phyloP scores from a whole-genome alignment of 768 basidiomycete species.

The Tulasnella sp. region DNA sequence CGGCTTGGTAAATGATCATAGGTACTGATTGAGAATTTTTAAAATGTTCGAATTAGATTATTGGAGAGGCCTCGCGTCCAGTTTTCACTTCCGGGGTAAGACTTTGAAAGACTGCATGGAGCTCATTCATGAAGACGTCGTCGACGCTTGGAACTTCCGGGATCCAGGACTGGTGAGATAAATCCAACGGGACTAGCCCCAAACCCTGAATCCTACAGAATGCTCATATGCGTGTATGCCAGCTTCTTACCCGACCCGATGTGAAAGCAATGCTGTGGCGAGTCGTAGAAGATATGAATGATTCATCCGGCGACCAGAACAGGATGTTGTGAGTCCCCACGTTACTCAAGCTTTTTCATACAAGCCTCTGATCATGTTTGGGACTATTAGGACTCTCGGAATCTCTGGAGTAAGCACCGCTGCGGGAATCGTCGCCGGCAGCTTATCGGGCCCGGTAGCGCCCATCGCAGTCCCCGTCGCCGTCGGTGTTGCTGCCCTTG shows the following conservation, averaged over 20 bases:
- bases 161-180: neutral
- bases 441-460: neutral
- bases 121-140: neutral
- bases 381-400: neutral
- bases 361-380: neutral
- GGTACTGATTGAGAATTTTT: too few relatives aligned
- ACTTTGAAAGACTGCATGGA: neutral
- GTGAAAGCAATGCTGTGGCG: neutral
- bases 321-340: neutral
- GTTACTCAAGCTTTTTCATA: neutral
- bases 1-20: too few relatives aligned
- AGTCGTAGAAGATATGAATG: neutral
- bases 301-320: neutral
- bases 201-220: neutral
- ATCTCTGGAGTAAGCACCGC: neutral
- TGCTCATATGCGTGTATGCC: too few relatives aligned
- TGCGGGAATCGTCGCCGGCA: neutral
- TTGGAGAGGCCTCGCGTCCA: conserved; percentile 1
- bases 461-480: neutral
- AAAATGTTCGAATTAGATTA: neutral
- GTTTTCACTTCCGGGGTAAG: neutral
- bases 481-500: neutral
- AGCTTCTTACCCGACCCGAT: neutral
- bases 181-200: neutral
- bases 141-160: neutral